These are phyloP conservation scores for Goffeauzyma gilvescens DNA, from an alignment of 768 basidiomycete genomes.

Conservation along the genomic window DNA sequence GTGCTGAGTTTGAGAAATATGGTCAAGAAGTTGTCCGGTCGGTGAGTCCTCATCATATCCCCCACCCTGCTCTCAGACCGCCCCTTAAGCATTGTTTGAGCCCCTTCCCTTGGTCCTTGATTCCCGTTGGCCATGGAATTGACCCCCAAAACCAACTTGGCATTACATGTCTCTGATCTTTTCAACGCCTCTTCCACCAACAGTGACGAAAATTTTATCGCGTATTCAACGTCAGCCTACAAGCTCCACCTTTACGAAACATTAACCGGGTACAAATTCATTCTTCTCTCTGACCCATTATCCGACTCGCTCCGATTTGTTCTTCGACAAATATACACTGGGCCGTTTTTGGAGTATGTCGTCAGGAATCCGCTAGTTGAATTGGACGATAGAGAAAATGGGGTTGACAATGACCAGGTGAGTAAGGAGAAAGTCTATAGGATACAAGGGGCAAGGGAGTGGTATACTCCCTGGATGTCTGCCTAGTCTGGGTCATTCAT, in stretches of 20 bases:
- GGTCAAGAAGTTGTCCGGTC: conserved; percentile 79
- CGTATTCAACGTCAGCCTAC: conserved; percentile 79
- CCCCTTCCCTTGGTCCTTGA: too few relatives aligned
- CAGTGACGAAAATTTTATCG: conserved; percentile 79
- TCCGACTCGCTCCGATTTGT: conserved; percentile 65
- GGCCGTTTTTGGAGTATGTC: conserved; percentile 82
- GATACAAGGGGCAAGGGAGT: too few relatives aligned
- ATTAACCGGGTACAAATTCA: conserved; percentile 76
- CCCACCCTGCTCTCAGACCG: not conserved
- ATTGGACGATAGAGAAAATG: conserved; percentile 38
- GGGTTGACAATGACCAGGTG: conserved; percentile 74
- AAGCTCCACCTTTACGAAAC: conserved; percentile 87
- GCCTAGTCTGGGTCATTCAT: too few relatives aligned
- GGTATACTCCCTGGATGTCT: not conserved
- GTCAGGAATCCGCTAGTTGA: conserved; percentile 72
- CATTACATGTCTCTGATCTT: not conserved
- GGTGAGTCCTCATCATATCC: conserved; percentile 37
- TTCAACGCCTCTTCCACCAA: not conserved
- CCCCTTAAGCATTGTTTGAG: not conserved
- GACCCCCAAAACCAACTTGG: too few relatives aligned
- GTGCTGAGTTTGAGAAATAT: conserved; percentile 77
- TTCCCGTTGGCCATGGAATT: too few relatives aligned
- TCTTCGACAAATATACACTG: conserved; percentile 74
- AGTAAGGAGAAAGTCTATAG: too few relatives aligned
- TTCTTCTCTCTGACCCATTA: conserved; percentile 75